A percentile compares a stretch with the other conserved stretches of the same genome.
Evolutionary conservation across 768 basidiomycete species (phyloP).

Genomic region (Auricularia sp.): DNA sequence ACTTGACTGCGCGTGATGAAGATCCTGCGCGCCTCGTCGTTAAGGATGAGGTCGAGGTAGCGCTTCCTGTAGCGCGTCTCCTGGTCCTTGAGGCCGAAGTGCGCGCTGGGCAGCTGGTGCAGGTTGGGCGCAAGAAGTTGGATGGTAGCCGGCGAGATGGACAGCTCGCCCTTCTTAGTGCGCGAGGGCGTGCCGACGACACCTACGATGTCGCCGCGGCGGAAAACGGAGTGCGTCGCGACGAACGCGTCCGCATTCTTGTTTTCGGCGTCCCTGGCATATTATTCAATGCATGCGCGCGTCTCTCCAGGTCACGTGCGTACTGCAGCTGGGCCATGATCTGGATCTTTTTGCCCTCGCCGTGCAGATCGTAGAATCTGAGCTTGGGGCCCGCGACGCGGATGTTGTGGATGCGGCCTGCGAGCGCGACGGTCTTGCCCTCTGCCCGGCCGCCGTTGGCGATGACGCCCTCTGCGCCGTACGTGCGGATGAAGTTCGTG

Average conservation of each 20-base stretch:
- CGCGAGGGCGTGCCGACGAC: conserved; percentile 82
- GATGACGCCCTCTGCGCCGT: conserved; percentile 64
- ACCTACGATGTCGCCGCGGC: conserved; percentile 93
- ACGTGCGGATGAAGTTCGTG: conserved; percentile 58
- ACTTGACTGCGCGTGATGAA: conserved; percentile 85
- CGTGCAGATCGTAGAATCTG: conserved; percentile 87
- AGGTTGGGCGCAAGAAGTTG: conserved; percentile 90
- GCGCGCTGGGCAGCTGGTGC: conserved; percentile 86
- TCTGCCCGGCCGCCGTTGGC: conserved; percentile 56
- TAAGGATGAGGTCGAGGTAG: conserved; percentile 95
- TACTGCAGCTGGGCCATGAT: conserved; percentile 86
- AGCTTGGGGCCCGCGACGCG: conserved; percentile 75
- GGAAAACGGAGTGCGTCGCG: conserved; percentile 72
- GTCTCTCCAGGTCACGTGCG: background rate
- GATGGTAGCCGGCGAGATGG: conserved; percentile 72
- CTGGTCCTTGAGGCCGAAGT: conserved; percentile 93
- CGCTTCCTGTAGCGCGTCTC: conserved; percentile 98
- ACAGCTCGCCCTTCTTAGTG: conserved; percentile 92
- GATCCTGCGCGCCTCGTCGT: conserved; percentile 76
- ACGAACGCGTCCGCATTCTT: conserved; percentile 54
- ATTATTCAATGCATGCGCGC: too few relatives aligned
- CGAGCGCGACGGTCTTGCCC: conserved; percentile 49
- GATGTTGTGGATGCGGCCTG: conserved; percentile 88
- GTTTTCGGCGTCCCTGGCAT: conserved; percentile 40
- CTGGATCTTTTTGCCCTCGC: conserved; percentile 88